Conservation (phyloP, 495 filamentous ascomycete species). For the Annulohypoxylon stygium region DNA sequence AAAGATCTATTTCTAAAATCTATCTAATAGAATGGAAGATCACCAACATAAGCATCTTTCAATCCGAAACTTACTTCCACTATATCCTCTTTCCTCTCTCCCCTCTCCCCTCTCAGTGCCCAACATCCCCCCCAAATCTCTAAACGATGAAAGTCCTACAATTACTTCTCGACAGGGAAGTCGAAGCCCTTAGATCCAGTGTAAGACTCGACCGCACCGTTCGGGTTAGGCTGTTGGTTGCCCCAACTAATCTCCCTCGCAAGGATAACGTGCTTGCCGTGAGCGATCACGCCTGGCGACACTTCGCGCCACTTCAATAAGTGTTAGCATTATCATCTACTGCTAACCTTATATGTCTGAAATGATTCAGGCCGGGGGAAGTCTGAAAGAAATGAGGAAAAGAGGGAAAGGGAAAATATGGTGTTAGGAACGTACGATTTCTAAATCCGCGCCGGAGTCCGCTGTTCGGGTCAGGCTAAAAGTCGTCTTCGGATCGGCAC, state of each 20-base stretch:
- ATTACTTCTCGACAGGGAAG: constrained; percentile 18
- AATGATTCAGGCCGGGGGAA: no score
- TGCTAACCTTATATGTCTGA: neutral
- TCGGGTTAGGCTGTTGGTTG: constrained; percentile 36
- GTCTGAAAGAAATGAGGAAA: neutral
- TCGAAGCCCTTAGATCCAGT: constrained; percentile 51
- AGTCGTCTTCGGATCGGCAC: constrained; percentile 30
- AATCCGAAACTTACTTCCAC: neutral
- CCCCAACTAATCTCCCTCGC: constrained; percentile 31
- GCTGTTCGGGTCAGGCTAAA: constrained; percentile 30
- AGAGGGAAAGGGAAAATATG: neutral
- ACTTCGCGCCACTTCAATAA: constrained; percentile 19
- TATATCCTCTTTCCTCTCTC: neutral
- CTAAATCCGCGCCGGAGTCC: constrained; percentile 27
- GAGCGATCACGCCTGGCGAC: neutral
- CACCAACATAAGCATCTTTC: neutral
- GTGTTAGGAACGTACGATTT: constrained; percentile 9
- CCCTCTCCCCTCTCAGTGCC: neutral
- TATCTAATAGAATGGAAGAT: neutral
- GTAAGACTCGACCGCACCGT: constrained; percentile 48
- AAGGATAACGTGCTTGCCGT: constrained; percentile 26
- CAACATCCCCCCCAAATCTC: neutral
- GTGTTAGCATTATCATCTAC: neutral
- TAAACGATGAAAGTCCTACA: neutral
- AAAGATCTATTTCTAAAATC: neutral